These are phyloP conservation scores for Blastobotrys capitulatus DNA, from an alignment of 1,139 yeast species.

Conservation along the genomic window DNA sequence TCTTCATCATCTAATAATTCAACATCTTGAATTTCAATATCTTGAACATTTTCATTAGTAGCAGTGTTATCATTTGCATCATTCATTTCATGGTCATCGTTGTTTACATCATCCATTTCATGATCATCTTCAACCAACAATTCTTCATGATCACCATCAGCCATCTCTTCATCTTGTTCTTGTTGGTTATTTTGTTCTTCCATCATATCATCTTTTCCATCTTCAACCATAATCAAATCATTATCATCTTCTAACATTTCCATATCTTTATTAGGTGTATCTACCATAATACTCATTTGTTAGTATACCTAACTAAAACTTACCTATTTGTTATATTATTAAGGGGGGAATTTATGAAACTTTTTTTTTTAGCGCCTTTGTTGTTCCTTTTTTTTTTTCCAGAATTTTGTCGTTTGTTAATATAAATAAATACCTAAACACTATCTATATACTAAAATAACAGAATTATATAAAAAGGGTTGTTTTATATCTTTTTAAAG, in stretches of 20 bases:
- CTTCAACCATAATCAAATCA: neutral
- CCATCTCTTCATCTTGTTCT: conserved; percentile 5
- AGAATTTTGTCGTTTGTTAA: too few species aligned
- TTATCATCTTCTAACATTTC: conserved; percentile 7
- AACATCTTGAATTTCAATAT: neutral
- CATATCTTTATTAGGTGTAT: neutral
- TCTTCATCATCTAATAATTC: conserved; percentile 7
- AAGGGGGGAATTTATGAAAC: too few species aligned
- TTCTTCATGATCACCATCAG: neutral
- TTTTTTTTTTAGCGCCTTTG: neutral
- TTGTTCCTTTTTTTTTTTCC: neutral
- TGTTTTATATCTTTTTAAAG: too few species aligned
- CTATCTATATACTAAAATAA: too few species aligned
- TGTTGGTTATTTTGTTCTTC: neutral
- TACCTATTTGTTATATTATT: neutral
- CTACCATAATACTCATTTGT: conserved; percentile 2
- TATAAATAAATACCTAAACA: too few species aligned
- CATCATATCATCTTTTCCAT: conserved; percentile 1
- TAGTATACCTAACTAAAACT: neutral
- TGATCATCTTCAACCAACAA: conserved; percentile 1
- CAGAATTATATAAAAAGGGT: too few species aligned
- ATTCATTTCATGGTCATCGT: neutral
- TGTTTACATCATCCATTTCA: neutral
- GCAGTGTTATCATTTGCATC: neutral
- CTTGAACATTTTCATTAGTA: neutral